phyloP scores from a whole-genome alignment of 768 basidiomycete species.

The Chalciporus sphaerocephalus region DNA sequence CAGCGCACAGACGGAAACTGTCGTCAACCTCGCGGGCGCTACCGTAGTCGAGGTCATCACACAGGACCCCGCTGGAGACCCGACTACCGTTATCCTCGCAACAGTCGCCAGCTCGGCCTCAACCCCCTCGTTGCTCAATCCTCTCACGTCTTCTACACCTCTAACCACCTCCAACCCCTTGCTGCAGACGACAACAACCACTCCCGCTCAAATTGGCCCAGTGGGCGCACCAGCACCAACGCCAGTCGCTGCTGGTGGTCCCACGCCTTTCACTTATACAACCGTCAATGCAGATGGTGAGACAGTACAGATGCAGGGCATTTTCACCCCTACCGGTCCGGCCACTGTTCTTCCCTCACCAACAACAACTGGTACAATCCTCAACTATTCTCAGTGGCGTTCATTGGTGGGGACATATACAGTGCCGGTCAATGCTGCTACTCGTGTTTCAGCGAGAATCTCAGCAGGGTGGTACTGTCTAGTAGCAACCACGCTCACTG shows the following conservation, averaged over 20 bases:
- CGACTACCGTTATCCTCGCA: conserved; percentile 38
- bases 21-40: conserved; percentile 45
- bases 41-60: conserved; percentile 50
- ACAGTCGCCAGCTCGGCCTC: conserved; percentile 12
- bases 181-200: conserved; percentile 17
- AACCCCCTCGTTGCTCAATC: conserved; percentile 2
- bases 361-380: conserved; percentile 26
- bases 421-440: conserved; percentile 22
- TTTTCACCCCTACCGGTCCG: conserved; percentile 34
- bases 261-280: conserved; percentile 49
- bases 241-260: conserved; percentile 38
- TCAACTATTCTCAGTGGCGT: conserved; percentile 29
- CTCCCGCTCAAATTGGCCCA: conserved; percentile 27
- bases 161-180: conserved; percentile 19
- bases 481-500: conserved; percentile 18
- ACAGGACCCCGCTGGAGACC: conserved; percentile 35
- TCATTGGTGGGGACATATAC: conserved; percentile 31
- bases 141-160: conserved; percentile 14
- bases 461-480: conserved; percentile 28
- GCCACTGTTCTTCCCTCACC: conserved; percentile 22
- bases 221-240: conserved; percentile 51
- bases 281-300: conserved; percentile 37
- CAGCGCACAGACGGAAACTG: conserved; percentile 47
- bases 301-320: conserved; percentile 15
- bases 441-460: conserved; percentile 16